Percentiles rank a stretch among this genome's conserved stretches.
Evolutionary conservation across 805 yeast genomes (phyloP).

Genomic region (Torulaspora indica): DNA sequence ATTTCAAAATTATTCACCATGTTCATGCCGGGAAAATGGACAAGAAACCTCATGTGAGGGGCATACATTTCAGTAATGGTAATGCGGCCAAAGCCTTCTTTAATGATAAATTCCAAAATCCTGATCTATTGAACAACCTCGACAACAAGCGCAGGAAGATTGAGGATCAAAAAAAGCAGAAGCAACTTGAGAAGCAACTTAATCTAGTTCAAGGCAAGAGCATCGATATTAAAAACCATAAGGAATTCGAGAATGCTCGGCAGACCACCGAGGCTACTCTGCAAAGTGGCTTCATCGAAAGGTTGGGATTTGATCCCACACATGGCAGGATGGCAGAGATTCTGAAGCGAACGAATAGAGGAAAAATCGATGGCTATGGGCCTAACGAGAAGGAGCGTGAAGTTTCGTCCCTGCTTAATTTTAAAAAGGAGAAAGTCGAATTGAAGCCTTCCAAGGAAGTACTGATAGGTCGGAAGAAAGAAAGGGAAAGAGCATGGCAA

Average conservation of each 20-base stretch:
- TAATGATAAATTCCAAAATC: conserved; percentile 46
- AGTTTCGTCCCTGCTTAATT: conserved; percentile 31
- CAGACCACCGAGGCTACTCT: conserved; percentile 39
- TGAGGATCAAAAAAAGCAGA: conserved; percentile 35
- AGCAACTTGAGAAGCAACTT: conserved; percentile 34
- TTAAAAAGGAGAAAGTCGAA: conserved; percentile 35
- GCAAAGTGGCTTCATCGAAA: conserved; percentile 38
- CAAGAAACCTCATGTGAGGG: conserved; percentile 25
- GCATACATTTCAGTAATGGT: conserved; percentile 38
- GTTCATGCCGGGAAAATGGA: conserved; percentile 8
- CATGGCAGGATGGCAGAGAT: conserved; percentile 26
- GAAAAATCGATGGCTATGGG: conserved; percentile 10
- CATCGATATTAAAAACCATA: conserved; percentile 8
- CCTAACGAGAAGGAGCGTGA: conserved; percentile 20
- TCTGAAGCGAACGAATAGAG: conserved; percentile 12
- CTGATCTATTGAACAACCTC: conserved; percentile 42
- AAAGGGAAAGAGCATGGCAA: conserved; percentile 30
- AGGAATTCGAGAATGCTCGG: conserved; percentile 22
- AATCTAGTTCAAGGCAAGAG: conserved; percentile 19
- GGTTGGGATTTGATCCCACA: conserved; percentile 54
- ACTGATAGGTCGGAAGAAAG: conserved; percentile 25
- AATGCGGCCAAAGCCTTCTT: conserved; percentile 48
- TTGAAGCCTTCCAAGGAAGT: conserved; percentile 35
- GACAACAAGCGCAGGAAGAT: conserved; percentile 39
- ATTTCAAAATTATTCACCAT: conserved; percentile 13